Evolutionary conservation across 495 filamentous ascomycete species (phyloP).

Genomic region (Lepidopterella palustris): DNA sequence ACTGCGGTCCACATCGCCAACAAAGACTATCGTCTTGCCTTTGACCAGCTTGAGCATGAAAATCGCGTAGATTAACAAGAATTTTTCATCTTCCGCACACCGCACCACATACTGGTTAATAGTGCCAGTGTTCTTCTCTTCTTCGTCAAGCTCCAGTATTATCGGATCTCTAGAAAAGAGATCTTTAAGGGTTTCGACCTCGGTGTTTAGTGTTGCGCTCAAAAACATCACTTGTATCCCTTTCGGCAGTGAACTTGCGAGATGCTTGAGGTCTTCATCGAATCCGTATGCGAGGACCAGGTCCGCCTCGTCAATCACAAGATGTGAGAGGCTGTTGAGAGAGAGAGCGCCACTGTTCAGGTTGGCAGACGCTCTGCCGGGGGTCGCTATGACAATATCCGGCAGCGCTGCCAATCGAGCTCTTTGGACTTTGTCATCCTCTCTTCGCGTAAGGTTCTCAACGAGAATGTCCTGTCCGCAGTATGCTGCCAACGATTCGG

Average conservation of each 20-base stretch:
- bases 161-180: constrained; percentile 80
- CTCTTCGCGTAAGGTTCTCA: constrained; percentile 79
- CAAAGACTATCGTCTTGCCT: constrained; percentile 91
- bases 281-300: constrained; percentile 93
- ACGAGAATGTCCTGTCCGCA: constrained; percentile 76
- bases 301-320: constrained; percentile 95
- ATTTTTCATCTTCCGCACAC: constrained; percentile 96
- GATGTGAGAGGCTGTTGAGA: constrained; percentile 60
- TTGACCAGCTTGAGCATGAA: constrained; percentile 93
- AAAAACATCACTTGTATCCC: constrained; percentile 87
- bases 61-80: constrained; percentile 85
- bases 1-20: constrained; percentile 84
- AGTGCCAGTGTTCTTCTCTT: constrained; percentile 61
- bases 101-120: constrained; percentile 83
- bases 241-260: constrained; percentile 69
- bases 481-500: constrained; percentile 66
- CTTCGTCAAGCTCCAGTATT: constrained; percentile 68
- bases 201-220: constrained; percentile 83
- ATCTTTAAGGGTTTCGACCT: constrained; percentile 77
- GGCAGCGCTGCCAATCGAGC: constrained; percentile 81
- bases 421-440: constrained; percentile 77
- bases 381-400: constrained; percentile 85
- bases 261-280: constrained; percentile 73
- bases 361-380: constrained; percentile 65
- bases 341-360: constrained; percentile 62